Conservation (phyloP, 148 eudicot species). For the Amaranthus cruentus region DNA sequence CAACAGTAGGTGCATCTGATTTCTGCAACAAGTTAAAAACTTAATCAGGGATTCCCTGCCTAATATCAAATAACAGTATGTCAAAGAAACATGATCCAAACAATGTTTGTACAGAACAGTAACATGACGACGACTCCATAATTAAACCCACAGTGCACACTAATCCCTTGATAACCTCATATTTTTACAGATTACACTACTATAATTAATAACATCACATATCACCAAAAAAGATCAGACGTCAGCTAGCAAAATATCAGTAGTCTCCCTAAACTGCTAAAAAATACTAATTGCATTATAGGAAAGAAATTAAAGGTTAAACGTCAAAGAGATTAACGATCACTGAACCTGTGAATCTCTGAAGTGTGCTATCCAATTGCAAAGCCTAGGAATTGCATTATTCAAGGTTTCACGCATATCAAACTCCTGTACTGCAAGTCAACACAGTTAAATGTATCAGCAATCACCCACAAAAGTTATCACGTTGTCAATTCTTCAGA, state of each 20-base stretch:
- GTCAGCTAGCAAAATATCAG: neutral
- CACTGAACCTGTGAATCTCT: conserved; percentile 60
- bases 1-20: conserved; percentile 49
- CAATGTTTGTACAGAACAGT: neutral
- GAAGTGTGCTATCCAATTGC: conserved; percentile 73
- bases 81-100: neutral
- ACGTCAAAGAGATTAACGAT: neutral
- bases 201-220: neutral
- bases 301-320: neutral
- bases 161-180: neutral
- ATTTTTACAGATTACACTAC: no score
- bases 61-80: neutral
- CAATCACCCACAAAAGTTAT: conserved; percentile 7
- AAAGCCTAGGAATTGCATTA: conserved; percentile 75
- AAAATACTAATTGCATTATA: neutral
- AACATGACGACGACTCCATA: conserved; percentile 1
- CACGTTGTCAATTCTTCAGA: neutral
- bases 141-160: neutral
- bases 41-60: conserved; percentile 6
- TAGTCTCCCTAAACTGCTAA: neutral
- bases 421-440: conserved; percentile 66
- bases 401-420: conserved; percentile 53
- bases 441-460: conserved; percentile 12
- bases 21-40: conserved; percentile 38
- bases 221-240: neutral